Evolutionary conservation across 139 green algal genomes (phyloP), one percentile per base, ranked within the genome.

Genomic region (Klebsormidium nitens): DNA sequence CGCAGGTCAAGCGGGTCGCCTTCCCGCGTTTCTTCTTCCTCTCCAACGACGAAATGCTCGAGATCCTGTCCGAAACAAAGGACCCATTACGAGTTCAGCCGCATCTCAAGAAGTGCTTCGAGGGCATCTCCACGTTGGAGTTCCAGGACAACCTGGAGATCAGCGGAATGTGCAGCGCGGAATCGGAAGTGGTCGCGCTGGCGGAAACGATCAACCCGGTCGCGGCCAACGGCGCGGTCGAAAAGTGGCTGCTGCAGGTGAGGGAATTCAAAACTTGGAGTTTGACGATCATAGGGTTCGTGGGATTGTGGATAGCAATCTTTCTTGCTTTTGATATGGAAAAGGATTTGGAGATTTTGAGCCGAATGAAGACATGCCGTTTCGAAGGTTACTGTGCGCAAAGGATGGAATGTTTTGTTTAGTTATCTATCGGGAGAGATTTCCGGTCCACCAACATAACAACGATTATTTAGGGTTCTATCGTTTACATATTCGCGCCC

Each of bases 101-200:
- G 3, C 85, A 86, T 32, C 70, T 84, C 5, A 86, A 85, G 74
- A 89, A 89, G 69, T 87, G 85, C 61, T 87, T 89, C 55, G 84
- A 89, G 67, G 84, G 82, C 26, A 82, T 89, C 35, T 50, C 28
- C 28, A 58, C 31, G 17, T 39, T 78, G 11, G 23, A 55, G 29
- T 78, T 78, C 75, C 74, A 86, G 46, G 70, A 77, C 23, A 69
- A 80, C 31, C 76, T 80, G 55, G 57, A 75, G 23, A 89, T 90
- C 48, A 75, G 32, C 4, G 76, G 52, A 47, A 87, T 89, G 80
- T 40, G 57, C 2, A 83, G 67, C n/a, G 69, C 81, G 17, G 85
- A 90, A 80, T 70, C 70, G n/a, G 85, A 88, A 76, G 50, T 28
- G 5, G 79, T 90, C 23, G 69, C 80, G 2, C 77, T 90, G 57